These are phyloP conservation scores for Trichoderma orchidacearum DNA, from an alignment of 495 filamentous ascomycete genomes.

Conservation along the genomic window DNA sequence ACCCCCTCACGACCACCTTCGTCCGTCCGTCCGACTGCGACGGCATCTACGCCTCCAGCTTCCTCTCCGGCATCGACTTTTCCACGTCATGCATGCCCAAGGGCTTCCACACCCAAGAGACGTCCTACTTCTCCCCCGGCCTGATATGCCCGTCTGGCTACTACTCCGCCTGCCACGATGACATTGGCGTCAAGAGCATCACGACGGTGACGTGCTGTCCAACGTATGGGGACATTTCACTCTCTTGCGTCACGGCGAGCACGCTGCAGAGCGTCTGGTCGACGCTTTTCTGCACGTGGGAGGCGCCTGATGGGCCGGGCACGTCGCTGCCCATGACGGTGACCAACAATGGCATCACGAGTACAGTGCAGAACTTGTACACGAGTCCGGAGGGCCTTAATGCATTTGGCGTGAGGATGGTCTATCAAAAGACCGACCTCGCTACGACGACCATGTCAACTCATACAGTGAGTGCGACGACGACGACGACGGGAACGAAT, in stretches of 20 bases:
- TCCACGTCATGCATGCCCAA: constrained; percentile 9
- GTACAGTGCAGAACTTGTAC: background rate
- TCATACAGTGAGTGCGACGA: background rate
- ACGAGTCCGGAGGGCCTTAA: constrained; percentile 7
- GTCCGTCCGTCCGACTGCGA: constrained; percentile 5
- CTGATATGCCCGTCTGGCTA: constrained; percentile 14
- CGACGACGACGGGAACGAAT: background rate
- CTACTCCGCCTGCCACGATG: constrained; percentile 9
- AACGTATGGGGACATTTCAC: background rate
- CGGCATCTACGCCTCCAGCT: constrained; percentile 7
- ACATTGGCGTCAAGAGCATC: constrained; percentile 7
- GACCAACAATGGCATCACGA: constrained; percentile 4
- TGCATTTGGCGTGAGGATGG: constrained; percentile 13
- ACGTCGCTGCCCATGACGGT: constrained; percentile 4
- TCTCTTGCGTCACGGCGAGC: constrained; percentile 8
- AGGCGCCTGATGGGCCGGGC: constrained; percentile 1
- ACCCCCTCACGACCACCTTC: constrained; percentile 14
- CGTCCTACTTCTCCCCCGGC: constrained; percentile 14
- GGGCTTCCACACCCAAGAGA: constrained; percentile 6
- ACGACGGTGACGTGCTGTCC: constrained; percentile 17
- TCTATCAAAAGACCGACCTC: constrained; percentile 10
- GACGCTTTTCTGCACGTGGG: constrained; percentile 11
- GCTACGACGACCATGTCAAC: background rate
- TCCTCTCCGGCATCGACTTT: constrained; percentile 8
- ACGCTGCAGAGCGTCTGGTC: constrained; percentile 5